Evolutionary conservation across 1,284 basidiomycete genomes (phyloP).

Genomic region (Naganishia cerealis): DNA sequence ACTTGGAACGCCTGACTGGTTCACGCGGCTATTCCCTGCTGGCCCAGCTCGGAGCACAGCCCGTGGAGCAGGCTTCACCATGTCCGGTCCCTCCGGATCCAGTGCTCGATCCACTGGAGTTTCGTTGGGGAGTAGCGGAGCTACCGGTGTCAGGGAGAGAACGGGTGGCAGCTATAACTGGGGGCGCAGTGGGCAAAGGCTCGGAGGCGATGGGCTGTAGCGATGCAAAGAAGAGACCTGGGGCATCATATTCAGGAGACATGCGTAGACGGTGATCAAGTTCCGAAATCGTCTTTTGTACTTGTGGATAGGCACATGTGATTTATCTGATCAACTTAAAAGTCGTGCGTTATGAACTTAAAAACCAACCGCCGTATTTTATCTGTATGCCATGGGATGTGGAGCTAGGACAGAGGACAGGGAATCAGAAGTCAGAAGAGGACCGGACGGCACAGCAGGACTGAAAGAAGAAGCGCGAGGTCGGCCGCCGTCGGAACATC

Average conservation of each 20-base stretch:
- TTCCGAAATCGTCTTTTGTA: too few relatives aligned
- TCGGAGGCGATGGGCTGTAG: slow-evolving; percentile 44
- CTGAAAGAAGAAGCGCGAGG: background rate
- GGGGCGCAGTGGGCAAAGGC: slow-evolving; percentile 49
- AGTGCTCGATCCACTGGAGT: slow-evolving; percentile 19
- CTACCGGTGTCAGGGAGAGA: slow-evolving; percentile 39
- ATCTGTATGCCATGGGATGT: too few relatives aligned
- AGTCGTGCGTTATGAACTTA: too few relatives aligned
- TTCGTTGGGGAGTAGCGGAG: slow-evolving; percentile 26
- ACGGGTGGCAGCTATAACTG: slow-evolving; percentile 36
- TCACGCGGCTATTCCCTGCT: slow-evolving; percentile 36
- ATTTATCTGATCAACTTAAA: too few relatives aligned
- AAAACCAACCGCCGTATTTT: too few relatives aligned
- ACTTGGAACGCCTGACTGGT: slow-evolving; percentile 42
- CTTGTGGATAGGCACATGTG: too few relatives aligned
- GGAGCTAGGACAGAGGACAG: too few relatives aligned
- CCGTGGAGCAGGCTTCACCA: slow-evolving; percentile 32
- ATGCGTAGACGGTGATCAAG: too few relatives aligned
- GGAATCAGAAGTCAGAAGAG: too few relatives aligned
- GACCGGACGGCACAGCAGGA: too few relatives aligned
- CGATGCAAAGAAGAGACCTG: background rate
- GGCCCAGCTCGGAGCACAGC: slow-evolving; percentile 13
- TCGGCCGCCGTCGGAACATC: background rate
- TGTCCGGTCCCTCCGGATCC: slow-evolving; percentile 2
- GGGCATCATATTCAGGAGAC: too few relatives aligned